Conservation (phyloP, 345 rosid genomes). For the Brassica napus region DNA sequence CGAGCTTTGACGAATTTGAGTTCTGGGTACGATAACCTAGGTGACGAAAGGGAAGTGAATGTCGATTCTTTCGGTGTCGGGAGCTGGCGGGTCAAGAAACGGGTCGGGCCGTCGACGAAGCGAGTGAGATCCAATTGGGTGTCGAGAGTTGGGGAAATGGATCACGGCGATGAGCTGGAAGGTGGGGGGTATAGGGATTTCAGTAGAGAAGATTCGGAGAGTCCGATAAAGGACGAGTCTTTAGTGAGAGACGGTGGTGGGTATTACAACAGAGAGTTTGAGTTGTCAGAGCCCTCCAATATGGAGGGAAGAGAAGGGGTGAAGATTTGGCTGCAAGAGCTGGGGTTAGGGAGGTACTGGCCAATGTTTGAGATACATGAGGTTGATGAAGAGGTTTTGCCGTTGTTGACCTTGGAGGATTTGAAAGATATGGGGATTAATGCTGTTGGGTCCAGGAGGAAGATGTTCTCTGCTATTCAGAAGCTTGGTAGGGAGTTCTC, state of each 20-base stretch:
- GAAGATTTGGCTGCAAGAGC: slow-evolving; percentile 30
- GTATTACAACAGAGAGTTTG: slow-evolving; percentile 24
- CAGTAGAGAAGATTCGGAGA: slow-evolving; percentile 63
- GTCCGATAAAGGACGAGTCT: slow-evolving; percentile 67
- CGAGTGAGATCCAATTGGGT: slow-evolving; percentile 64
- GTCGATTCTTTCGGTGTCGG: slow-evolving; percentile 67
- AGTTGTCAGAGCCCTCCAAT: slow-evolving; percentile 24
- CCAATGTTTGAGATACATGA: slow-evolving; percentile 81
- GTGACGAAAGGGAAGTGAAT: slow-evolving; percentile 43
- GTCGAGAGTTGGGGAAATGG: slow-evolving; percentile 24
- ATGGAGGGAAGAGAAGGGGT: slow-evolving; percentile 35
- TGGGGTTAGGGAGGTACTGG: slow-evolving; percentile 78
- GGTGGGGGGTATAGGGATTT: slow-evolving; percentile 55
- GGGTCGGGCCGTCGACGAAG: slow-evolving; percentile 46
- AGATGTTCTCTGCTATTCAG: slow-evolving; percentile 78
- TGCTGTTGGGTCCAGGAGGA: slow-evolving; percentile 87
- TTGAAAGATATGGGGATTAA: slow-evolving; percentile 89
- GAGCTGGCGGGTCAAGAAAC: slow-evolving; percentile 65
- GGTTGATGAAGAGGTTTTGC: slow-evolving; percentile 85
- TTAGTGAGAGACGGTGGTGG: slow-evolving; percentile 33
- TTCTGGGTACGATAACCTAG: slow-evolving; percentile 47
- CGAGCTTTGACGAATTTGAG: slow-evolving; percentile 63
- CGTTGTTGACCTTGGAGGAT: slow-evolving; percentile 88
- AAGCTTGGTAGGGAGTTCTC: slow-evolving; percentile 82
- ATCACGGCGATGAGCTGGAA: slow-evolving; percentile 58